Evolutionary conservation across 2,329 filamentous ascomycete species (phyloP).

Genomic region (Clonostachys byssicola): DNA sequence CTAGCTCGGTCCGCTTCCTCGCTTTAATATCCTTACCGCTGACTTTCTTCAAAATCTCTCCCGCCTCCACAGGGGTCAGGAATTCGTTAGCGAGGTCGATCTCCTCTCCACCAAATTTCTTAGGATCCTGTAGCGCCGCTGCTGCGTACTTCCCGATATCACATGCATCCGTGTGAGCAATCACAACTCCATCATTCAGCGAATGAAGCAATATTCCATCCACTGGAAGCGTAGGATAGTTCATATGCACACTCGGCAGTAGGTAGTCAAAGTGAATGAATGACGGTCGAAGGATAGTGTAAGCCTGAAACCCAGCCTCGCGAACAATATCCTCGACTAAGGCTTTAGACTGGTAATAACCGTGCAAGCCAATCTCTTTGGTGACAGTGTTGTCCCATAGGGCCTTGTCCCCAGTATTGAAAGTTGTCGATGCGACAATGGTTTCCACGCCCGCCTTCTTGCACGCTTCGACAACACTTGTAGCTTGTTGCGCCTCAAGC

Average conservation of each 20-base stretch:
- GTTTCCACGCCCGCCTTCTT: constrained; percentile 21
- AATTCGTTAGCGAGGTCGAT: neutral
- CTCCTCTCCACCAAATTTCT: neutral
- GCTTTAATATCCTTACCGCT: neutral
- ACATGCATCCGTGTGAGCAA: neutral
- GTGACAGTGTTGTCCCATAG: constrained; percentile 14
- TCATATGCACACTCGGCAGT: constrained; percentile 7
- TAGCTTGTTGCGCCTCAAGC: constrained; percentile 18
- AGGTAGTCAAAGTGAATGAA: constrained; percentile 20
- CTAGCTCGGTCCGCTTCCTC: neutral
- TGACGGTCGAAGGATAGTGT: constrained; percentile 24
- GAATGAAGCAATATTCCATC: neutral
- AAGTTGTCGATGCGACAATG: constrained; percentile 17
- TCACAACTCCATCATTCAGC: neutral
- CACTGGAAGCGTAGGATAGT: neutral
- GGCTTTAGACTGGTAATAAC: constrained; percentile 30
- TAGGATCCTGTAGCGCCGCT: neutral
- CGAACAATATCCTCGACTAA: constrained; percentile 25
- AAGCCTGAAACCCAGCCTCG: constrained; percentile 14
- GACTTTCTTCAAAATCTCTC: neutral
- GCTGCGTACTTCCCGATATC: neutral
- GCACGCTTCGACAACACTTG: constrained; percentile 19
- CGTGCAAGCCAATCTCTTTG: constrained; percentile 6
- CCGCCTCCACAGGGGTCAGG: neutral
- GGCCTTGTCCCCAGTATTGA: constrained; percentile 6